Evolutionary conservation across 352 stramenopile species (phyloP), one percentile per base, ranked within the genome.

Genomic region (Phytophthora pluvialis): DNA sequence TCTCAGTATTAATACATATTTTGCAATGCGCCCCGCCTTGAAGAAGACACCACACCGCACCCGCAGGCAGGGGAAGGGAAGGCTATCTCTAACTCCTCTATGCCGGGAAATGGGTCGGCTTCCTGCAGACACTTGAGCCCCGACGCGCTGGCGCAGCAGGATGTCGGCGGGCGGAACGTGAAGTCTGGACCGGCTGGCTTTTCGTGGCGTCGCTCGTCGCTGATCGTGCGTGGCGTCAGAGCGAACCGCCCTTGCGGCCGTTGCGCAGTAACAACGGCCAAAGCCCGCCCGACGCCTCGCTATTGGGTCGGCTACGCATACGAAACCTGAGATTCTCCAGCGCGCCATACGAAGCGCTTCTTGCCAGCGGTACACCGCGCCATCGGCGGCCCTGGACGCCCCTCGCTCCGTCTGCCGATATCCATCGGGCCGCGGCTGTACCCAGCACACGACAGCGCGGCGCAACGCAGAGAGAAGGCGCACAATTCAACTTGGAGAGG

Each of bases 201-300:
- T 42, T 60, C 48, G 46, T 65, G 21, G 38, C 18, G 16, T 60
- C 54, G 46, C 54, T 52, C 25, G 47, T 70, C 39, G 60, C 26
- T 44, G 43, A 66, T 70, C 35, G 62, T 35, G 29, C 36, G 26
- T 65, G 47, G n/a, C 61, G 61, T 50, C 44, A 52, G 15, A 40
- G 47, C 28, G 39, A 15, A 18, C 29, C 35, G 42, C 11, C 33
- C 35, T 52, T 42, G 9, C 25, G 36, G 33, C 46, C 39, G 42
- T 49, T 70, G 40, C 57, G 5, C 15, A 44, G 47, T 44, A 50
- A 54, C 61, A 67, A 67, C 57, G 48, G 15, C 39, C 50, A 44
- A 44, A 8, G 18, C 47, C 47, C 15, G 21, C 48, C 35, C 33
- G 33, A 28, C 38, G 11, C 10, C 11, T 38, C 13, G 43, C 35